These are phyloP conservation scores for Hemileccinum impolitum DNA, from an alignment of 768 basidiomycete species.

Conservation along the genomic window DNA sequence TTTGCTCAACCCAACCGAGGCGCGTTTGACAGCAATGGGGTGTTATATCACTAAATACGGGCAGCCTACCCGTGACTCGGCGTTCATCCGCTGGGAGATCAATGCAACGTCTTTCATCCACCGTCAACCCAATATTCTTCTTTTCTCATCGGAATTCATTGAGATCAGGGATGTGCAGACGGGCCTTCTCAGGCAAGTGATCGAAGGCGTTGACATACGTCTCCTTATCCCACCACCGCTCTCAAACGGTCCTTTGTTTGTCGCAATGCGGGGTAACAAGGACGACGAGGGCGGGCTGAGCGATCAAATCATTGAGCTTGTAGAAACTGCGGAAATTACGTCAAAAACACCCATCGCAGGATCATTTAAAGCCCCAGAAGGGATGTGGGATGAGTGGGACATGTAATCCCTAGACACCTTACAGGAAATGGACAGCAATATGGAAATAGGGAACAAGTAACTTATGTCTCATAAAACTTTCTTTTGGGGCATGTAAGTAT, in stretches of 20 bases:
- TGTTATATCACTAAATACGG: constrained; percentile 76
- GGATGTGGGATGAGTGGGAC: constrained; percentile 74
- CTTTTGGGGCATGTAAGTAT: no score
- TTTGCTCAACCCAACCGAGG: not conserved
- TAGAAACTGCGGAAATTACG: constrained; percentile 62
- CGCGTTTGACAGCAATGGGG: constrained; percentile 54
- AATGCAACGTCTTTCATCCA: constrained; percentile 59
- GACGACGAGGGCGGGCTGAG: constrained; percentile 55
- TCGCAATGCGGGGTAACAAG: constrained; percentile 60
- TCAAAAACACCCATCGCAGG: constrained; percentile 30
- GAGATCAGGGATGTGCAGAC: constrained; percentile 67
- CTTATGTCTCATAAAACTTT: constrained; percentile 11
- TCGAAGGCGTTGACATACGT: constrained; percentile 68
- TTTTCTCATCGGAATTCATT: constrained; percentile 72
- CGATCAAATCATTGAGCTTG: constrained; percentile 64
- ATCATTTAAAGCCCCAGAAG: constrained; percentile 14
- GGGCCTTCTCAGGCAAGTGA: constrained; percentile 76
- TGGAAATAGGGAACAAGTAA: constrained; percentile 8
- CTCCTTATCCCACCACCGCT: constrained; percentile 46
- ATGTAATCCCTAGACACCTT: constrained; percentile 37
- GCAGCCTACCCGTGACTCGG: constrained; percentile 53
- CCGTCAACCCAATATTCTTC: constrained; percentile 60
- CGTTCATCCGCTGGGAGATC: constrained; percentile 78
- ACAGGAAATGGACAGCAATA: not conserved
- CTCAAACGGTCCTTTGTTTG: constrained; percentile 45